Evolutionary conservation across 2,329 filamentous ascomycete species (phyloP).

Genomic region (Botryotinia convoluta): DNA sequence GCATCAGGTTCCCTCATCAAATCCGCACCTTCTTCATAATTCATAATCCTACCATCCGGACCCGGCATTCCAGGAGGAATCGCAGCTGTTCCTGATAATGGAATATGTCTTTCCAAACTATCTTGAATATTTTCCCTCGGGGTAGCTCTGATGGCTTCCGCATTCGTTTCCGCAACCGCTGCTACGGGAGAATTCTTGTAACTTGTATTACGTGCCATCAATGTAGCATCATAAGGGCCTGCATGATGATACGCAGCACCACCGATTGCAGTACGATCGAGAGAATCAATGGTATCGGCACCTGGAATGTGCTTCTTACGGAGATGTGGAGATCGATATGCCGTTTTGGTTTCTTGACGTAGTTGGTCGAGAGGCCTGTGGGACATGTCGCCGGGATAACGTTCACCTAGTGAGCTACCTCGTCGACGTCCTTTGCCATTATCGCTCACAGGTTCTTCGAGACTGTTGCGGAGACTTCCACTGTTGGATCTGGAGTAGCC

Average conservation of each 20-base stretch:
- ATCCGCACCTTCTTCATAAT: slow-evolving; percentile 84
- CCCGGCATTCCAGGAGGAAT: slow-evolving; percentile 74
- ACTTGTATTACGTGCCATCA: slow-evolving; percentile 69
- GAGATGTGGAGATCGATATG: slow-evolving; percentile 65
- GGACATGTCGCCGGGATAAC: slow-evolving; percentile 63
- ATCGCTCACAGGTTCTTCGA: slow-evolving; percentile 27
- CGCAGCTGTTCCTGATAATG: slow-evolving; percentile 74
- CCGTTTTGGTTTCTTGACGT: slow-evolving; percentile 58
- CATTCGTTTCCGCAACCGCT: slow-evolving; percentile 70
- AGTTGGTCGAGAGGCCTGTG: slow-evolving; percentile 67
- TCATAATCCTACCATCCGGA: slow-evolving; percentile 64
- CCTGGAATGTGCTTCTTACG: slow-evolving; percentile 63
- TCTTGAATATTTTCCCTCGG: slow-evolving; percentile 75
- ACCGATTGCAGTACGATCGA: slow-evolving; percentile 64
- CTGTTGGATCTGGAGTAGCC: slow-evolving; percentile 31
- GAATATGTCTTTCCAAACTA: slow-evolving; percentile 68
- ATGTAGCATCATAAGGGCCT: slow-evolving; percentile 83
- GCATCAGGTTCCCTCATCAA: slow-evolving; percentile 73
- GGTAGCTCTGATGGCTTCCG: slow-evolving; percentile 76
- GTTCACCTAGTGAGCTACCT: slow-evolving; percentile 53
- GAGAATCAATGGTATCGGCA: slow-evolving; percentile 75
- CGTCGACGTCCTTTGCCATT: slow-evolving; percentile 40
- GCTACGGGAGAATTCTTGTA: slow-evolving; percentile 67
- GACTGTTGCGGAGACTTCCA: slow-evolving; percentile 24
- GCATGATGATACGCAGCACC: slow-evolving; percentile 77